Evolutionary conservation across 768 basidiomycete species (phyloP).

Genomic region (Rhodosporidiobolus odoratus): DNA sequence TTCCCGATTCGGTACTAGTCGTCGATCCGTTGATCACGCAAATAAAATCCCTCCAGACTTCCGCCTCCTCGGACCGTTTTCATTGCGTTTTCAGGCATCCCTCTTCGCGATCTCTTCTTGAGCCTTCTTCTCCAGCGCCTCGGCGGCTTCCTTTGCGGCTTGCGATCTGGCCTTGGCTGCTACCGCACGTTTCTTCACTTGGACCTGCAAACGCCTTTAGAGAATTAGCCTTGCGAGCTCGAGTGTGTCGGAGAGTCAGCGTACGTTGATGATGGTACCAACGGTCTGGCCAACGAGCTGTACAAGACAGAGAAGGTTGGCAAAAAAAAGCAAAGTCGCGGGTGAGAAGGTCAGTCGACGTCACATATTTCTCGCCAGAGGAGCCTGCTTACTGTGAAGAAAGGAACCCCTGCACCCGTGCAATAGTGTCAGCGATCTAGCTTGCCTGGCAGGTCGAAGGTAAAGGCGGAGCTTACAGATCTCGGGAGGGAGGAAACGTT

Average conservation of each 20-base stretch:
- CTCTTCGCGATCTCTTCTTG: conserved; percentile 14
- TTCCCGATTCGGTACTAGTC: too few relatives aligned
- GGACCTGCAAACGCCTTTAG: conserved; percentile 43
- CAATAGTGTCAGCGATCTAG: neutral
- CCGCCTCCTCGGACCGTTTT: too few relatives aligned
- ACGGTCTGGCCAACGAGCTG: conserved; percentile 21
- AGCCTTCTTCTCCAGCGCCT: conserved; percentile 15
- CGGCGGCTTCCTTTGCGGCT: conserved; percentile 25
- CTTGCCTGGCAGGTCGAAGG: too few relatives aligned
- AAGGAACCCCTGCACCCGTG: conserved; percentile 76
- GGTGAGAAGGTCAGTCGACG: neutral
- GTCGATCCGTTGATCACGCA: too few relatives aligned
- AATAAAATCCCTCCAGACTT: too few relatives aligned
- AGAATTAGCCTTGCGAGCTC: conserved; percentile 55
- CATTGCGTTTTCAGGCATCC: too few relatives aligned
- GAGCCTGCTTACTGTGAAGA: conserved; percentile 65
- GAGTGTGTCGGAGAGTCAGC: neutral
- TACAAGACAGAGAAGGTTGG: neutral
- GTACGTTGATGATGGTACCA: conserved; percentile 56
- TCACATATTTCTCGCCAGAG: too few relatives aligned
- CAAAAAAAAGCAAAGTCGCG: neutral
- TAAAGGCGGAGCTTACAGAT: conserved; percentile 16
- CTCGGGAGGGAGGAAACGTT: conserved; percentile 71
- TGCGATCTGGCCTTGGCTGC: conserved; percentile 46
- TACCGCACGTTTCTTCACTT: conserved; percentile 54